Conservation (phyloP, 768 basidiomycete species). For the Termitomyces sp. region DNA sequence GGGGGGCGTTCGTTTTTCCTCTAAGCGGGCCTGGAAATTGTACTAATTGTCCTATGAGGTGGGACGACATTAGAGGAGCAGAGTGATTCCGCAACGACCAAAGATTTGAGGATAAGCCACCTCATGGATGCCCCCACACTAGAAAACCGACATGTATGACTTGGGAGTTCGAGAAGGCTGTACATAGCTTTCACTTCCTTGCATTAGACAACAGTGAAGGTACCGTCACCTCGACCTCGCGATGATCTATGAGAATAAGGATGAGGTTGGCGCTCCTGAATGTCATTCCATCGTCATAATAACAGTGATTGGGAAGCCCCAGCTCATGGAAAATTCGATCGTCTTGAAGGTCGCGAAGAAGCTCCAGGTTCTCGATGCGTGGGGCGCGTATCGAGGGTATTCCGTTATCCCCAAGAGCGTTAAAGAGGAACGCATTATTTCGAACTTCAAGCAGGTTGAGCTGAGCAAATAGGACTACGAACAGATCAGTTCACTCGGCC, state of each 20-base stretch:
- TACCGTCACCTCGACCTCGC: slow-evolving; percentile 87
- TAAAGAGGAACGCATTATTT: slow-evolving; percentile 60
- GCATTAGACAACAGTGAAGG: slow-evolving; percentile 27
- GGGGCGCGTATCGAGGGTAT: slow-evolving; percentile 71
- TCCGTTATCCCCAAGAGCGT: slow-evolving; percentile 86
- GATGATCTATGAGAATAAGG: slow-evolving; percentile 74
- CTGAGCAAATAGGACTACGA: slow-evolving; percentile 66
- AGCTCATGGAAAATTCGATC: slow-evolving; percentile 61
- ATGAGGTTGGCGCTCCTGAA: slow-evolving; percentile 74
- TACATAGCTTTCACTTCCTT: slow-evolving; percentile 22
- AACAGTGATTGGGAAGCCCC: slow-evolving; percentile 53
- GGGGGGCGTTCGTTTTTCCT: slow-evolving; percentile 1
- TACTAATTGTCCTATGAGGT: too few species aligned
- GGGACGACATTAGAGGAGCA: too few species aligned
- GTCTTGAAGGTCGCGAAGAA: slow-evolving; percentile 60
- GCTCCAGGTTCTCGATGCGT: slow-evolving; percentile 78
- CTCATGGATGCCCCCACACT: too few species aligned
- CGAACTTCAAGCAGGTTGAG: slow-evolving; percentile 75
- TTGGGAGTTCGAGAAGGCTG: slow-evolving; percentile 76
- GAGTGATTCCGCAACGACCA: too few species aligned
- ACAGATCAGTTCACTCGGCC: slow-evolving; percentile 45
- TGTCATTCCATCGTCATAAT: slow-evolving; percentile 57
- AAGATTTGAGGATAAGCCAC: too few species aligned
- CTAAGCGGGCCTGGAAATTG: too few species aligned
- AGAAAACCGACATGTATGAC: too few species aligned